Evolutionary conservation across 257 asterid species (phyloP).

Genomic region (Przewalskia tangutica): DNA sequence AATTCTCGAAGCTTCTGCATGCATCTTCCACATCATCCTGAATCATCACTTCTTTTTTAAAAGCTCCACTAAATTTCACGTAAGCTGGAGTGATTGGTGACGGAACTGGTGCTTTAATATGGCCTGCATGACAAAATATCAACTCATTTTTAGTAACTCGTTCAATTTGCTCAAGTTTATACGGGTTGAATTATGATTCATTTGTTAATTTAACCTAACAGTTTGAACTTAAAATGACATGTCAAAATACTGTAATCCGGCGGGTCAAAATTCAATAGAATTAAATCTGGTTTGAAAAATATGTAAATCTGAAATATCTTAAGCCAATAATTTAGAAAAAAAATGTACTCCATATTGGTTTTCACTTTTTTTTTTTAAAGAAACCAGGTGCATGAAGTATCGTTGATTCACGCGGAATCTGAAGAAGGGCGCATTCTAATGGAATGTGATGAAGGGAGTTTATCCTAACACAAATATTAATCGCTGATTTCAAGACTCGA

Average conservation of each 20-base stretch:
- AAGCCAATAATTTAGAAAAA: not conserved
- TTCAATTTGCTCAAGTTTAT: not conserved
- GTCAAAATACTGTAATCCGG: not conserved
- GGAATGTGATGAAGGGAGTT: no score
- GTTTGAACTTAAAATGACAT: no score
- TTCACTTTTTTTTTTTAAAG: no score
- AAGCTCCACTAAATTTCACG: constrained; percentile 20
- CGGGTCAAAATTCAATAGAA: not conserved
- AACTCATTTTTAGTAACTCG: not conserved
- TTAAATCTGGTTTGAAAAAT: not conserved
- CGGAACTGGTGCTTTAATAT: constrained; percentile 42
- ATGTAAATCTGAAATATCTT: not conserved
- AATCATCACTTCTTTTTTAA: not conserved
- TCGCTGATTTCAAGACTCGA: not conserved
- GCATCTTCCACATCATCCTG: constrained; percentile 43
- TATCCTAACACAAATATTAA: no score
- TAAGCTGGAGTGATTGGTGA: constrained; percentile 74
- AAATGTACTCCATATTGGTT: not conserved
- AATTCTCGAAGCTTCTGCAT: constrained; percentile 64
- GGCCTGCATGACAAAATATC: not conserved
- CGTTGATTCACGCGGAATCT: no score
- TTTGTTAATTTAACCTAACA: not conserved
- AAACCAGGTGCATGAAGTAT: no score
- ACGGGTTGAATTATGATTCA: not conserved
- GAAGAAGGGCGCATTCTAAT: no score